Base-by-base conservation (phyloP, 2,329 filamentous ascomycete genomes). In the Colletotrichum tofieldiae region DNA sequence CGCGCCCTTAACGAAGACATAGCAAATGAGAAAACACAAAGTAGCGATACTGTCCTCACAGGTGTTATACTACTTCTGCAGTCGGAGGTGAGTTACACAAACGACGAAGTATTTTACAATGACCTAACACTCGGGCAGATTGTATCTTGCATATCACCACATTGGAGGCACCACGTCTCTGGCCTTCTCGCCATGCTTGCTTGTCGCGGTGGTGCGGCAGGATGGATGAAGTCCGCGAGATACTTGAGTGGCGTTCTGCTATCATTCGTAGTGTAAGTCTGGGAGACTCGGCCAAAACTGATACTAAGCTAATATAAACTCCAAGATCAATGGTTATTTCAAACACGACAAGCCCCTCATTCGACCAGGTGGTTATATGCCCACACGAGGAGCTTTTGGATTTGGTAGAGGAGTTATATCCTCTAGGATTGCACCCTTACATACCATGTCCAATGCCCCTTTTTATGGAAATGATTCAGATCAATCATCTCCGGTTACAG, bases 301-400 rank as follows among this genome's bases (percentile, higher is more conserved):
- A 12, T 18, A 16, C 7, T 26, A 16, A 63, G 16, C n/a, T 52
- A 41, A 58, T 5, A 2, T 1, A 16, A 9, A 37, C 6, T 7
- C 39, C 37, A 26, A 83, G 82, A 65, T 65, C 77, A 39, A 74
- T 78, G 0, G 77, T 82, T 3, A 77, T 82, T 6, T 79, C 77
- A 2, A 81, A 84, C 62, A 84, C 82, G 2, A 81, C 82, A 2
- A 81, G 78, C 1, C 81, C 82, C 5, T 77, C 81, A 32, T 75
- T 77, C 26, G 74, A 81, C 54, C 74, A 83, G 20, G 41, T 75
- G 9, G 77, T 77, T 47, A 73, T 77, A 0, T 67, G 61, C 6
- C 64, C 65, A 7, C 77, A 80, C 45, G 60, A 79, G 18, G 76
- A 78, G 2, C 74, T 79, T 2, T 62, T 81, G 12, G 75, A 79